Percentiles rank a stretch among this genome's conserved stretches.
Conservation (phyloP, 306 rosid species). For the Cotoneaster glaucophyllus region DNA sequence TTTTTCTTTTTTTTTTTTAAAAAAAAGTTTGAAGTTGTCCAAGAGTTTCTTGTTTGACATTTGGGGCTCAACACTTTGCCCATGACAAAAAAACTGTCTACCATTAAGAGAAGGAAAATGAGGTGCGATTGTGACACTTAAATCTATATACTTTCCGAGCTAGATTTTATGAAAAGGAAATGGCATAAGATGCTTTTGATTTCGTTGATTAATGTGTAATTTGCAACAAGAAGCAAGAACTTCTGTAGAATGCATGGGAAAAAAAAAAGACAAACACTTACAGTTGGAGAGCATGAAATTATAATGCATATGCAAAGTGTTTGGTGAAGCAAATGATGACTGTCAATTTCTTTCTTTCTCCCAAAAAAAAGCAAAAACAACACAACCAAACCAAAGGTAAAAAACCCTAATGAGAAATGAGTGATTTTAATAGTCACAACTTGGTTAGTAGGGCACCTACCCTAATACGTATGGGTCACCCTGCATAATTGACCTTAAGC, state of each 20-base stretch:
- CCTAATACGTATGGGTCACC: slow-evolving; percentile 11
- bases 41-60: slow-evolving; percentile 7
- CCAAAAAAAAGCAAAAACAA: slow-evolving; percentile 17
- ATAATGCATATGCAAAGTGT: slow-evolving; percentile 17
- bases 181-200: not conserved
- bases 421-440: slow-evolving; percentile 15
- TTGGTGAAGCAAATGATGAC: slow-evolving; percentile 38
- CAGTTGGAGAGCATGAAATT: slow-evolving; percentile 37
- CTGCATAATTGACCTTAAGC: slow-evolving; percentile 6
- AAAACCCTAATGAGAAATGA: not conserved
- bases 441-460: slow-evolving; percentile 15
- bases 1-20: not conserved
- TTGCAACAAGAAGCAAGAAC: not conserved
- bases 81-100: not conserved
- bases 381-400: slow-evolving; percentile 11
- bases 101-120: not conserved
- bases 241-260: not conserved
- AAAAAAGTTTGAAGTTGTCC: not conserved
- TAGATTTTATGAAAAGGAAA: not conserved
- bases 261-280: slow-evolving; percentile 18
- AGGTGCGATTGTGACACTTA: slow-evolving; percentile 8
- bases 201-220: not conserved
- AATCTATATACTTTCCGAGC: not conserved
- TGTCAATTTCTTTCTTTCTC: slow-evolving; percentile 15
- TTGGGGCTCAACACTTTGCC: not conserved